Base-by-base conservation (phyloP, 768 basidiomycete species). In the Strobilomyces echinocephalus region DNA sequence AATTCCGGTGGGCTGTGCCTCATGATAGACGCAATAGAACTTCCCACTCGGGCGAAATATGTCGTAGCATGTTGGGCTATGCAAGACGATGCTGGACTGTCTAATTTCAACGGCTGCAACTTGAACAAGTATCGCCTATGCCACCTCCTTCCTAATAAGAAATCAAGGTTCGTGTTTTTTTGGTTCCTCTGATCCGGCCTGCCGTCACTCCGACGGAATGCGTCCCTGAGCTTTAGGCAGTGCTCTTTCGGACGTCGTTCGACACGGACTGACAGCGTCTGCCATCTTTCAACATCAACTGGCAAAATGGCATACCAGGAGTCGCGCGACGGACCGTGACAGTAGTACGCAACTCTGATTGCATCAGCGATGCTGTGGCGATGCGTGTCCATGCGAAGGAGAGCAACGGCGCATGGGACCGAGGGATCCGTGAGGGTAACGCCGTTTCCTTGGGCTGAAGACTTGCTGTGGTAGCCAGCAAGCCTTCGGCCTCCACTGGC, bases 401-500 rank as follows among this genome's bases (percentile, higher is more conserved):
- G 24, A 7, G 8, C 18, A 47, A 16, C 21, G 24, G 11, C 36
- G 16, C 35, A 47, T 3, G 20, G 15, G 24, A 46, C 4, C 14
- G 20, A 16, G 8, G 35, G 8, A 7, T 39, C 20, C 16, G 41
- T 50, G 11, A 9, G 6, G 12, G 50, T 39, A 12, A 31, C 16
- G 10, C 33, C 14, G n/a, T 26, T 38, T 30, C 28, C 12, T 24
- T 31, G 0, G 4, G 26, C 3, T 30, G 30, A 6, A 7, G 7
- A 30, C 30, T 31, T 39, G 30, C 24, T 50, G 49, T 18, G 9
- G 34, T 28, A 42, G 3, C 5, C 26, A 20, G 14, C 30, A 15
- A 15, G 36, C 36, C 18, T 28, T 46, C 54, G 36, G 45, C 40
- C 40, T 54, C 33, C 20, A 57, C 45, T 31, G n/a, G n/a, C 34